Conservation (phyloP, 176 grass and related monocot genomes). For the Otatea glauca region DNA sequence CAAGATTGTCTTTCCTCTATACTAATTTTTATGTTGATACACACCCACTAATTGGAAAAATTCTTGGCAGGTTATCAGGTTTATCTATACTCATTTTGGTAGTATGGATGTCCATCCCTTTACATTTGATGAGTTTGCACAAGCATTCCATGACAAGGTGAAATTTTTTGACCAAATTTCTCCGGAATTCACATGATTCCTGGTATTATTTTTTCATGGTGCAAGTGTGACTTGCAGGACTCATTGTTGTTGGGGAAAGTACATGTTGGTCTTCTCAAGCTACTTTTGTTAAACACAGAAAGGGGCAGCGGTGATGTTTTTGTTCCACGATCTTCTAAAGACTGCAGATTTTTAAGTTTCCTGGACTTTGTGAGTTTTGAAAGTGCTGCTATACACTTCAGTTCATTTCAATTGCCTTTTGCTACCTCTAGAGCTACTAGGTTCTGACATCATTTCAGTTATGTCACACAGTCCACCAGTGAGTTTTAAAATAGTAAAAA, state of each 20-base stretch:
- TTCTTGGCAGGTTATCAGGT: slow-evolving; percentile 73
- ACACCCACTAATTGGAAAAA: slow-evolving; percentile 42
- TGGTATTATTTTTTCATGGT: slow-evolving; percentile 32
- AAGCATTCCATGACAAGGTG: slow-evolving; percentile 98
- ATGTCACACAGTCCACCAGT: not conserved
- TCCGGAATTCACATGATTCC: slow-evolving; percentile 24
- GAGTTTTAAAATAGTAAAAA: not conserved
- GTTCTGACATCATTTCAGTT: not conserved
- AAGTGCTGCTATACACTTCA: slow-evolving; percentile 30
- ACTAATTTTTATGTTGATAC: slow-evolving; percentile 4
- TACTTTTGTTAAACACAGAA: slow-evolving; percentile 71
- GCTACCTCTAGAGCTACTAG: not conserved
- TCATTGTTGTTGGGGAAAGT: slow-evolving; percentile 80
- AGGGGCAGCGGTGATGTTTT: slow-evolving; percentile 47
- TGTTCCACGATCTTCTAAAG: slow-evolving; percentile 76
- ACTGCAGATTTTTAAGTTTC: slow-evolving; percentile 77
- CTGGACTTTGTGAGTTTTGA: slow-evolving; percentile 86
- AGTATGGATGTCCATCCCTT: slow-evolving; percentile 71
- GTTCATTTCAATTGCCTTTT: slow-evolving; percentile 9
- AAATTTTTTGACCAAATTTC: slow-evolving; percentile 6
- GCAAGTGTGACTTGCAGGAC: slow-evolving; percentile 60
- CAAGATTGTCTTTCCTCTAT: not conserved
- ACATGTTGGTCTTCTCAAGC: slow-evolving; percentile 83
- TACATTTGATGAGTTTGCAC: slow-evolving; percentile 90
- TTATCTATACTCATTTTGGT: slow-evolving; percentile 66